These are phyloP conservation scores for Glycyrrhiza uralensis DNA, from an alignment of 306 rosid genomes.

Conservation along the genomic window DNA sequence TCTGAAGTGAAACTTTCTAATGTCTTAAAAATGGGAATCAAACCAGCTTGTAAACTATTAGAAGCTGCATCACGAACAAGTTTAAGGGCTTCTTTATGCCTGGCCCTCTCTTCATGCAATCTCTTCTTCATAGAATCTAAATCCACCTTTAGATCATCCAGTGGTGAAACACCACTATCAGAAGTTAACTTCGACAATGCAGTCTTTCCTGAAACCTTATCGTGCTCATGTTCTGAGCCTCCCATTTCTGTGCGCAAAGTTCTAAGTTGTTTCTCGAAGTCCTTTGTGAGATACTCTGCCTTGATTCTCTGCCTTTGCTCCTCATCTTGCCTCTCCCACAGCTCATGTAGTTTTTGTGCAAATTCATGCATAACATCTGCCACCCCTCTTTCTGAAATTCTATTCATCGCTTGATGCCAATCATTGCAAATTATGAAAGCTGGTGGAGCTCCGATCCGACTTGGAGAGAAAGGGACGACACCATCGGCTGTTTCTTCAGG, in stretches of 20 bases:
- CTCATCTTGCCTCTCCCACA: constrained; percentile 94
- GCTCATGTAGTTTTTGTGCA: constrained; percentile 66
- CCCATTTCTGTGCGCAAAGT: constrained; percentile 57
- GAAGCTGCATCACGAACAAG: constrained; percentile 75
- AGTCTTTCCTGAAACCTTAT: constrained; percentile 38
- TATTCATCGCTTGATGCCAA: constrained; percentile 90
- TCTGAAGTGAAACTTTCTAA: constrained; percentile 75
- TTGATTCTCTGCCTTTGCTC: constrained; percentile 75
- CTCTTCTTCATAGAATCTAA: constrained; percentile 75
- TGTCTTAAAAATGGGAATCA: constrained; percentile 89
- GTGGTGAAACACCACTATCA: constrained; percentile 73
- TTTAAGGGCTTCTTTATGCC: constrained; percentile 74
- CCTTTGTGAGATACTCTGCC: constrained; percentile 70
- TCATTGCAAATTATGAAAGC: constrained; percentile 81
- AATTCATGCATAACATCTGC: constrained; percentile 71
- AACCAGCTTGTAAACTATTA: constrained; percentile 68
- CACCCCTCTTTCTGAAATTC: constrained; percentile 72
- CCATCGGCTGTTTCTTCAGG: constrained; percentile 92
- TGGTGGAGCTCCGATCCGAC: constrained; percentile 84
- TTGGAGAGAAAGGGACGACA: constrained; percentile 84
- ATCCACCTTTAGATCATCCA: constrained; percentile 88
- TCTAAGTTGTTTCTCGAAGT: constrained; percentile 69
- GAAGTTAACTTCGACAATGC: constrained; percentile 50
- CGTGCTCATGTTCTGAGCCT: constrained; percentile 49
- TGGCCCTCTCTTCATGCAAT: constrained; percentile 73